Percentiles rank a stretch among this genome's conserved stretches.
Conservation (phyloP, 2,329 filamentous ascomycete species). For the Talaromyces rugulosus region DNA sequence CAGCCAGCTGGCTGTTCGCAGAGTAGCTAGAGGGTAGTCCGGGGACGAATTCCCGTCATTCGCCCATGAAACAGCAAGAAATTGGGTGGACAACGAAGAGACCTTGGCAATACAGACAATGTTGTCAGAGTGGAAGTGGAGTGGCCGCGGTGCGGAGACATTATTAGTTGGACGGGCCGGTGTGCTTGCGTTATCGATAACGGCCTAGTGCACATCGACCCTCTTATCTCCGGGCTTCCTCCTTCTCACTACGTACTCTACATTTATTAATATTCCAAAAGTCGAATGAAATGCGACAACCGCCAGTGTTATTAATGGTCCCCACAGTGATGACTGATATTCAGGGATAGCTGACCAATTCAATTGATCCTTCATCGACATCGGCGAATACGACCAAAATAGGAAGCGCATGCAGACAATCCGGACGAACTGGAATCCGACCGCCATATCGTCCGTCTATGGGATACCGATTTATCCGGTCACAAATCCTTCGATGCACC, state of each 20-base stretch:
- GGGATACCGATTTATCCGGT: background rate
- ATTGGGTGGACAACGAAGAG: background rate
- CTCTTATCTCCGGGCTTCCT: conserved; percentile 16
- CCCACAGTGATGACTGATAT: too few species aligned
- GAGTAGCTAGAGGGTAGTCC: conserved; percentile 1
- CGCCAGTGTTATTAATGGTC: too few species aligned
- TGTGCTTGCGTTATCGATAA: conserved; percentile 18
- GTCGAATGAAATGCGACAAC: too few species aligned
- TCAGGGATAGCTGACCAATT: too few species aligned
- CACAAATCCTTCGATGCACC: background rate
- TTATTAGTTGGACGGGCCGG: background rate
- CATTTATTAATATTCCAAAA: too few species aligned
- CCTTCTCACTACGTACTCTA: too few species aligned
- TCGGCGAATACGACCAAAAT: too few species aligned
- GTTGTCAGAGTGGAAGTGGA: background rate
- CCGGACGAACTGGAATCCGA: background rate
- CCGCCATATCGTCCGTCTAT: background rate
- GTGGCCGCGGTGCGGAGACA: conserved; percentile 2
- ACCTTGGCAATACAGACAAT: background rate
- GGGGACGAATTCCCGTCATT: background rate
- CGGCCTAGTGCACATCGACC: background rate
- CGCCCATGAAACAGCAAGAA: background rate
- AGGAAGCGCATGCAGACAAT: background rate
- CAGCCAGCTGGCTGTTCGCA: too few species aligned
- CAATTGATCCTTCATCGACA: too few species aligned